Evolutionary conservation across 1,284 basidiomycete species (phyloP).

Genomic region (Schizophyllum amplum): DNA sequence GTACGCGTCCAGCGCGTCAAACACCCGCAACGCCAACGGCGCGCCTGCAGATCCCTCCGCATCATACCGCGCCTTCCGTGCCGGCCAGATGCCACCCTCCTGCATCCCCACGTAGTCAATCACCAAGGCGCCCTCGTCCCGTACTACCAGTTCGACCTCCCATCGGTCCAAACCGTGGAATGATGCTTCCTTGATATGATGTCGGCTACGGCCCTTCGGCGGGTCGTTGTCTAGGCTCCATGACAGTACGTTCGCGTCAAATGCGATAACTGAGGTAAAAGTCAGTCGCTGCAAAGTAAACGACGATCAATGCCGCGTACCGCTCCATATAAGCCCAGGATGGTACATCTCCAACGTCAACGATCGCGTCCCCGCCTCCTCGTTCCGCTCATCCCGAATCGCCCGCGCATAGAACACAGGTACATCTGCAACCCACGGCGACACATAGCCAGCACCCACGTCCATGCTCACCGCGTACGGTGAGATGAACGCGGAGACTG

Average conservation of each 20-base stretch:
- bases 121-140: constrained; percentile 29
- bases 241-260: constrained; percentile 83
- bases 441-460: constrained; percentile 39
- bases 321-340: constrained; percentile 84
- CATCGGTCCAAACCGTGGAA: constrained; percentile 73
- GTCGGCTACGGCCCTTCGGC: constrained; percentile 66
- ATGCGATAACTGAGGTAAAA: constrained; percentile 62
- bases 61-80: constrained; percentile 49
- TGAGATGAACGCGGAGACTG: constrained; percentile 77
- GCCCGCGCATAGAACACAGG: constrained; percentile 49
- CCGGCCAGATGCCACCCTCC: constrained; percentile 76
- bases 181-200: constrained; percentile 88
- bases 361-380: constrained; percentile 55
- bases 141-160: constrained; percentile 64
- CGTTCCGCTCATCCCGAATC: constrained; percentile 51
- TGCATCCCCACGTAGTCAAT: constrained; percentile 68
- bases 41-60: constrained; percentile 26
- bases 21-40: constrained; percentile 50
- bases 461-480: constrained; percentile 69
- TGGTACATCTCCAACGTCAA: constrained; percentile 73
- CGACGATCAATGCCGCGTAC: constrained; percentile 29
- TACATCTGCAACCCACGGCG: constrained; percentile 33
- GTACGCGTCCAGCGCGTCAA: constrained; percentile 62
- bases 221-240: constrained; percentile 81
- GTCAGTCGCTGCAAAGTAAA: not conserved